Base-by-base conservation (phyloP, 768 basidiomycete genomes). In the Tylopilus cervinicoccineus region DNA sequence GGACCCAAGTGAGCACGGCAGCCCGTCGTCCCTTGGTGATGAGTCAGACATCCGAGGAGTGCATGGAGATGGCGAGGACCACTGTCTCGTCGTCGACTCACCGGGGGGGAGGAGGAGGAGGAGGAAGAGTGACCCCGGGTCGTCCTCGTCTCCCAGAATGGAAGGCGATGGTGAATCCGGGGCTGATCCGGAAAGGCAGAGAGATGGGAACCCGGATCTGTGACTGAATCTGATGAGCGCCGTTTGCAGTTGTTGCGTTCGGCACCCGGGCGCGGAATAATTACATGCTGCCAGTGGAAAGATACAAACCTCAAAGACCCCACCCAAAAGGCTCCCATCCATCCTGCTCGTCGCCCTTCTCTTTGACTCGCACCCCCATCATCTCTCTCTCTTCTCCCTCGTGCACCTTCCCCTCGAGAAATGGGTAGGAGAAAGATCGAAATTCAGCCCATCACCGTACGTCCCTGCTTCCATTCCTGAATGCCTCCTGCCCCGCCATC, bases 381-480 rank as follows among this genome's bases (percentile, higher is more conserved):
- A 44, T 57, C 55, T 47, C 56, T 12, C 42, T 17, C 39, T 20
- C 11, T 19, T 34, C 34, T 38, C 45, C 37, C 2, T 29, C 19
- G 26, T 14, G 7, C 36, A 7, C 31, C 5, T 32, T 44, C 34
- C 44, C 27, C 39, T 52, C 45, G 14, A 39, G 52, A 65, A 58
- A 85, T 85, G 86, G 86, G 86, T 54, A 72, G 86, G 66, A 72
- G 86, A 72, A 88, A 88, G 74, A 88, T 88, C 60, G 86, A 86
- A 71, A 88, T 88, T 38, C 84, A 86, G 65, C 84, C 86, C 56
- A 88, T 88, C 63, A 82, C 81, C 2, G 86, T 87, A 56, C 64
- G 85, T 78, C 52, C 47, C 42, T n/a, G 37, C 43, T 50, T 51
- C 52, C 43, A 29, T 50, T 32, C 41, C 39, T 45, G 19, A 13